Percentiles rank a stretch among this genome's conserved stretches.
These are phyloP conservation scores for Trebouxiophyceae sp. DNA, from an alignment of 163 green algal species.

Conservation along the genomic window DNA sequence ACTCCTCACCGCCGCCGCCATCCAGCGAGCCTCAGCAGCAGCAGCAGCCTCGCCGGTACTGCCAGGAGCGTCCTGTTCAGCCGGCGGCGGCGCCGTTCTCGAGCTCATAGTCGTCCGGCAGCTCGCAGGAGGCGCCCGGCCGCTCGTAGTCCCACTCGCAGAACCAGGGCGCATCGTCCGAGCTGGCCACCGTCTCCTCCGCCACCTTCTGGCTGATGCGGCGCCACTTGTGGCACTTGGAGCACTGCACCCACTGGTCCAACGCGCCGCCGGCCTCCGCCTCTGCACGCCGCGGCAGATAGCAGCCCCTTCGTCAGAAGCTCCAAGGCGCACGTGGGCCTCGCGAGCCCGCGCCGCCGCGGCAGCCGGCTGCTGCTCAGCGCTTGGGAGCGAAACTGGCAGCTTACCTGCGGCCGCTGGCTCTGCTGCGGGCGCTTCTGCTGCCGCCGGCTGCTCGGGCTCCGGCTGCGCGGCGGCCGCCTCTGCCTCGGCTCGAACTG, in stretches of 20 bases:
- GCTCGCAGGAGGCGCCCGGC: background rate
- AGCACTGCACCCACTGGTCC: constrained; percentile 10
- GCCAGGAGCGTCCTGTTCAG: too few species aligned
- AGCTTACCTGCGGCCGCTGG: background rate
- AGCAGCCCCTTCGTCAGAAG: too few species aligned
- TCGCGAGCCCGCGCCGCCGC: too few species aligned
- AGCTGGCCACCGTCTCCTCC: constrained; percentile 1
- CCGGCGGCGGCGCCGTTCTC: too few species aligned
- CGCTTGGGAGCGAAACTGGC: background rate
- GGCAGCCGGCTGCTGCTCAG: background rate
- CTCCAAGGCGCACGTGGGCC: too few species aligned
- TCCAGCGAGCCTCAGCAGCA: too few species aligned
- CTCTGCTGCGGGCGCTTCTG: too few species aligned
- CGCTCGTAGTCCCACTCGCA: constrained; percentile 4
- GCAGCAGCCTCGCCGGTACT: too few species aligned
- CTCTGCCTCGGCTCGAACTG: background rate
- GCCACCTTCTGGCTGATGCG: background rate
- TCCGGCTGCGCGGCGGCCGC: background rate
- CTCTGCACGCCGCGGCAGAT: too few species aligned
- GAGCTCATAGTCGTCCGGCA: constrained; percentile 7
- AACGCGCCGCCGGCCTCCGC: background rate
- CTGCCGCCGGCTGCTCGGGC: too few species aligned
- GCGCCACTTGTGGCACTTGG: background rate
- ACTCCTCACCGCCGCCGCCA: too few species aligned
- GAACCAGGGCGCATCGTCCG: constrained; percentile 3